Conservation (phyloP, 1,139 yeast genomes). For the Sugiyamaella castrensis region DNA sequence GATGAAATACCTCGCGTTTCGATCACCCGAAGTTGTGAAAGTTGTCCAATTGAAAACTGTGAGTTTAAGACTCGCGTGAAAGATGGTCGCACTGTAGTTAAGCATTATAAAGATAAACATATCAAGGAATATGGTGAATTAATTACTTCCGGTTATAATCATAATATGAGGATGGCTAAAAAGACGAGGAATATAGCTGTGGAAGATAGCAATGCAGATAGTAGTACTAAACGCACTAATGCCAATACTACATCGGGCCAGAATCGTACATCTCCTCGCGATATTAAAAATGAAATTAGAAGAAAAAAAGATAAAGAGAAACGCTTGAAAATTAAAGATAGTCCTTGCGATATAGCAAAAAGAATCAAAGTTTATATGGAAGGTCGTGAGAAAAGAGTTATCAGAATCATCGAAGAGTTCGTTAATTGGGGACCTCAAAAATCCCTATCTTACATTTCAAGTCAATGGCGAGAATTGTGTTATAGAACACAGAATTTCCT, state of each 20-base stretch:
- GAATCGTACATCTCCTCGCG: neutral
- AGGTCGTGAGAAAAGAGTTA: conserved; percentile 1
- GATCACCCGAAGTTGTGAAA: conserved; percentile 2
- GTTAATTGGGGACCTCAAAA: conserved; percentile 6
- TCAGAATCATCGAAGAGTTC: neutral
- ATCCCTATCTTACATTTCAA: conserved; percentile 1
- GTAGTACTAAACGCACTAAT: too few relatives aligned
- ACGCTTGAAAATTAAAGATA: conserved; percentile 3
- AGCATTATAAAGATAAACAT: conserved; percentile 6
- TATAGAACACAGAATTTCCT: conserved; percentile 1
- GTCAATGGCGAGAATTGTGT: conserved; percentile 8
- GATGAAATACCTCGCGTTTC: conserved; percentile 1
- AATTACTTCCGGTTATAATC: conserved; percentile 4
- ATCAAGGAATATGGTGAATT: conserved; percentile 2
- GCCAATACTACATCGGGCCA: too few relatives aligned
- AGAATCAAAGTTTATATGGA: conserved; percentile 6
- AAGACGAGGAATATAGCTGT: too few relatives aligned
- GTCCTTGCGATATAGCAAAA: conserved; percentile 1
- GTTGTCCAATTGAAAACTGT: conserved; percentile 9
- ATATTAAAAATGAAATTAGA: conserved; percentile 1
- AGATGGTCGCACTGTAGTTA: conserved; percentile 7
- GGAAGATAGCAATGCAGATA: too few relatives aligned
- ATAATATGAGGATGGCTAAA: neutral
- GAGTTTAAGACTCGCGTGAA: neutral
- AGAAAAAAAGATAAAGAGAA: conserved; percentile 7